These are phyloP conservation scores for Penicillium odoratum DNA, from an alignment of 495 filamentous ascomycete genomes.

Conservation along the genomic window DNA sequence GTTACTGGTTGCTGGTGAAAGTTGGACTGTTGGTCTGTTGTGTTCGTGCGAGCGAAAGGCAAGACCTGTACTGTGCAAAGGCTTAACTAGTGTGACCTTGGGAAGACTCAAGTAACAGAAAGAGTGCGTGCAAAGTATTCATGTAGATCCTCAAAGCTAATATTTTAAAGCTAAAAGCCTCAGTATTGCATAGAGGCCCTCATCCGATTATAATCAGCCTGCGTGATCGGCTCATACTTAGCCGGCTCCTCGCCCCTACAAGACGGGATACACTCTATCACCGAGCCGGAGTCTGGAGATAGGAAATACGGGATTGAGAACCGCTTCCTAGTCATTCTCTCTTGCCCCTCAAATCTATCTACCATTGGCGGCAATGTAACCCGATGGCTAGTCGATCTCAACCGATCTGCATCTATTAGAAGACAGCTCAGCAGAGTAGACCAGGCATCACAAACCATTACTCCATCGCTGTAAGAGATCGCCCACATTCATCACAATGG, in stretches of 20 bases:
- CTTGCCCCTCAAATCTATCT: conserved; percentile 35
- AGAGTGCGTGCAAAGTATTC: neutral
- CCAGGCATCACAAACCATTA: conserved; percentile 41
- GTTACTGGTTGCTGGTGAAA: too few species aligned
- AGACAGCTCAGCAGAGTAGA: neutral
- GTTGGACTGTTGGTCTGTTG: neutral
- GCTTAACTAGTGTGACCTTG: neutral
- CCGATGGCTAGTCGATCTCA: conserved; percentile 57
- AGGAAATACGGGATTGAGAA: conserved; percentile 68
- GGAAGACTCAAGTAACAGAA: neutral
- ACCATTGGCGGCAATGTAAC: conserved; percentile 45
- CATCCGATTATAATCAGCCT: conserved; percentile 53
- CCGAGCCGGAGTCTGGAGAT: conserved; percentile 49
- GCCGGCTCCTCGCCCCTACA: conserved; percentile 42
- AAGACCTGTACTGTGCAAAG: neutral
- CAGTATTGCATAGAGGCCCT: conserved; percentile 52
- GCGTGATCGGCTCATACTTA: conserved; percentile 55
- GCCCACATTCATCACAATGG: conserved; percentile 59
- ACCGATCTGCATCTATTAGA: conserved; percentile 36
- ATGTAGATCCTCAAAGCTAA: neutral
- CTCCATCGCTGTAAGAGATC: conserved; percentile 64
- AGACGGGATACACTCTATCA: conserved; percentile 58
- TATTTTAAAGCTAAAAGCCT: neutral
- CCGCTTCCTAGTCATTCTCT: conserved; percentile 50
- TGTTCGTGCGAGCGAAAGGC: neutral